These are phyloP conservation scores for Mucor saturninus DNA, from an alignment of 371 early-diverging fungal species.

Conservation along the genomic window DNA sequence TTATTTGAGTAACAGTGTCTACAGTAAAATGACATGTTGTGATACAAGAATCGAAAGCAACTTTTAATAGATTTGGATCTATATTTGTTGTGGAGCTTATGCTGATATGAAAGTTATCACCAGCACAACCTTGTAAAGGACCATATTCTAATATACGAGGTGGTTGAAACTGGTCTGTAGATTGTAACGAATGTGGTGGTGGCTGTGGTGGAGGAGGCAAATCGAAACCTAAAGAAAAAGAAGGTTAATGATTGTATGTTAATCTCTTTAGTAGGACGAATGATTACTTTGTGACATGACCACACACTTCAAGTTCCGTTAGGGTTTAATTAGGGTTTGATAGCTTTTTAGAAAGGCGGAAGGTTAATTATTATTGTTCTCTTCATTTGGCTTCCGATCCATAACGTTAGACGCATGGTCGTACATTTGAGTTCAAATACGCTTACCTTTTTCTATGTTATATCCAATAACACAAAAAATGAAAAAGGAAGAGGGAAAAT, in stretches of 20 bases:
- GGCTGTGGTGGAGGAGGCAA: conserved; percentile 10
- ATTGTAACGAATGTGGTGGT: neutral
- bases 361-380: conserved; percentile 19
- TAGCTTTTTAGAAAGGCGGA: neutral
- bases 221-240: conserved; percentile 18
- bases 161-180: conserved; percentile 20
- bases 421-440: conserved; percentile 17
- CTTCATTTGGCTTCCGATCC: conserved; percentile 22
- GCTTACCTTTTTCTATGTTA: conserved; percentile 16
- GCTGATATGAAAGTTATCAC: conserved; percentile 17
- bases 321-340: too few species aligned
- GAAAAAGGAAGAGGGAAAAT: conserved; percentile 3
- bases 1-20: conserved; percentile 19
- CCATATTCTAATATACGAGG: conserved; percentile 19
- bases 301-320: conserved; percentile 4
- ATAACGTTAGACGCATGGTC: conserved; percentile 31
- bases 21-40: conserved; percentile 26
- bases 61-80: conserved; percentile 15
- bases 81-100: conserved; percentile 8
- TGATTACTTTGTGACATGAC: conserved; percentile 34
- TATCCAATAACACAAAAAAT: neutral
- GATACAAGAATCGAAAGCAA: conserved; percentile 26
- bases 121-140: conserved; percentile 20
- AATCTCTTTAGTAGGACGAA: neutral
- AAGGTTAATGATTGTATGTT: neutral